These are phyloP conservation scores for Aspergillus sp. DNA, from an alignment of 2,329 filamentous ascomycete genomes.

Conservation along the genomic window DNA sequence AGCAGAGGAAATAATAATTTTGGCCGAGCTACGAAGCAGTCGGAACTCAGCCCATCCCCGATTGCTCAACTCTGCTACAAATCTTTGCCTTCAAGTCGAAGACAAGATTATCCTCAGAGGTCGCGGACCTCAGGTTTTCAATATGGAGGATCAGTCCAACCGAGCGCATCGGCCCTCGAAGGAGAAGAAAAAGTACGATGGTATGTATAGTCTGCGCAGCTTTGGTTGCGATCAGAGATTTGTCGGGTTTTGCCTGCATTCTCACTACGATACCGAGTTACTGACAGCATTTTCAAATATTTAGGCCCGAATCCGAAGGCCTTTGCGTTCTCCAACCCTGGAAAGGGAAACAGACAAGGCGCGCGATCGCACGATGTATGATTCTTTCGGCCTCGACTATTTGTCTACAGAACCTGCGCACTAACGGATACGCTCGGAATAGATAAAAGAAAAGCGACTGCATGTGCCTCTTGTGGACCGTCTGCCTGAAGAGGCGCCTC, in stretches of 20 bases:
- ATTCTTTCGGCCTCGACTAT: neutral
- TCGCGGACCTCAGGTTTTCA: constrained; percentile 30
- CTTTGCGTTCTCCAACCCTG: constrained; percentile 79
- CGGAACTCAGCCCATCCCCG: constrained; percentile 9
- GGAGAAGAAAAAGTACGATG: constrained; percentile 76
- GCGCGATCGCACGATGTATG: constrained; percentile 55
- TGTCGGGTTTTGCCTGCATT: neutral
- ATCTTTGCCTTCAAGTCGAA: constrained; percentile 11
- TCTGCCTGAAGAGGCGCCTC: constrained; percentile 90
- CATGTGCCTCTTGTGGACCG: constrained; percentile 97
- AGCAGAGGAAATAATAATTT: constrained; percentile 32
- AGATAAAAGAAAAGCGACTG: constrained; percentile 92
- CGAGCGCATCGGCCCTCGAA: constrained; percentile 82
- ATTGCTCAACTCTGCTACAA: constrained; percentile 11
- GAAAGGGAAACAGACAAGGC: constrained; percentile 69
- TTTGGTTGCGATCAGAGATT: neutral
- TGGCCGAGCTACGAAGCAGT: constrained; percentile 20
- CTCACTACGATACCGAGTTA: no score
- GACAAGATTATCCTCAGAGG: constrained; percentile 21
- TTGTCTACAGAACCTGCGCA: neutral
- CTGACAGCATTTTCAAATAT: neutral
- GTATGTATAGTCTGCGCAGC: constrained; percentile 40
- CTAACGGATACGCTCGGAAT: constrained; percentile 16
- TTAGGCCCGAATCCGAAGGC: constrained; percentile 81
- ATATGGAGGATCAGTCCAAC: constrained; percentile 79